Percentiles rank a stretch among this genome's conserved stretches.
Conservation (phyloP, 768 basidiomycete species). For the Lactarius sanguifluus region DNA sequence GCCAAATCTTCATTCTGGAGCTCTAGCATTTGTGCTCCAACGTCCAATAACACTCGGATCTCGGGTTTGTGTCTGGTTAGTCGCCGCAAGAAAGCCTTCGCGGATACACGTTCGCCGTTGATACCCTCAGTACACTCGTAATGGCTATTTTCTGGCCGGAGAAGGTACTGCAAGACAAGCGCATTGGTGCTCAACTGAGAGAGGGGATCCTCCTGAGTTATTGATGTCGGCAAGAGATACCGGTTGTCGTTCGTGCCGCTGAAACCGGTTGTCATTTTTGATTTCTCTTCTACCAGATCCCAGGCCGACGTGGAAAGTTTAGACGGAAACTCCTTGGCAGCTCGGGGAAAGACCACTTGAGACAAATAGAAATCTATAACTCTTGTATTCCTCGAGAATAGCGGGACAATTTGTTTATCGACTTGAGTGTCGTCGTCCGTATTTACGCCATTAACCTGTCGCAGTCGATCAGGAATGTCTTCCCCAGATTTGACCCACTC, state of each 20-base stretch:
- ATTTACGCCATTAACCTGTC: conserved; percentile 42
- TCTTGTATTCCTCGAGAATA: conserved; percentile 39
- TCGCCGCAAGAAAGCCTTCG: conserved; percentile 35
- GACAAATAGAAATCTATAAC: conserved; percentile 49
- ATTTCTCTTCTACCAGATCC: conserved; percentile 48
- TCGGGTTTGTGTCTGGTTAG: conserved; percentile 38
- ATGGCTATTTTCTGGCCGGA: conserved; percentile 45
- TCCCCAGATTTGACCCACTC: conserved; percentile 37
- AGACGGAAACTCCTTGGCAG: conserved; percentile 47
- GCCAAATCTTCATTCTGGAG: conserved; percentile 45
- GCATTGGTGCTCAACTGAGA: conserved; percentile 49
- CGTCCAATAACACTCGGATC: conserved; percentile 52
- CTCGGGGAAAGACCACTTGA: conserved; percentile 48
- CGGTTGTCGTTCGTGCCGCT: conserved; percentile 55
- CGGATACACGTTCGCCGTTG: conserved; percentile 4
- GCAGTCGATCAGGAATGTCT: conserved; percentile 36
- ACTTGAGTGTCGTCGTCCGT: conserved; percentile 40
- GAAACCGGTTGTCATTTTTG: conserved; percentile 45
- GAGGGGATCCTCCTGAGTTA: conserved; percentile 39
- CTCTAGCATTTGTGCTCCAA: conserved; percentile 58
- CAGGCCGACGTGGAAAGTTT: conserved; percentile 51
- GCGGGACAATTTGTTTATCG: conserved; percentile 33
- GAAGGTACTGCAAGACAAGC: conserved; percentile 40
- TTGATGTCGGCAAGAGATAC: conserved; percentile 37
- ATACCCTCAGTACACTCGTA: conserved; percentile 25